Evolutionary conservation across 2,329 filamentous ascomycete genomes (phyloP).

Genomic region (Colletotrichum eleusines): DNA sequence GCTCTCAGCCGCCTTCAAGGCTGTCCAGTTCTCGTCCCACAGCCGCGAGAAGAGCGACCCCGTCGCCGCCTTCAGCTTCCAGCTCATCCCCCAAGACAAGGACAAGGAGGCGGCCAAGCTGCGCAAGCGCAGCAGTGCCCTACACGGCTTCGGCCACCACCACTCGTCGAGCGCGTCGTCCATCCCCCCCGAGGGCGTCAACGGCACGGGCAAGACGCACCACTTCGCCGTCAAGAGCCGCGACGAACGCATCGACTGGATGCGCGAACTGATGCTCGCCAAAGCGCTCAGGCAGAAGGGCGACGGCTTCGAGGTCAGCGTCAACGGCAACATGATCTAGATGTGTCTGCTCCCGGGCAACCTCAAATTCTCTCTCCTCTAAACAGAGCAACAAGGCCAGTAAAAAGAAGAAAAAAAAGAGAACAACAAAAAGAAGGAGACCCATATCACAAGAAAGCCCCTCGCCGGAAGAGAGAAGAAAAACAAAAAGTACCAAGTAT

Average conservation of each 20-base stretch:
- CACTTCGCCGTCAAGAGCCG: constrained; percentile 91
- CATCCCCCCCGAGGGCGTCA: constrained; percentile 59
- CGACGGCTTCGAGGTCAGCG: constrained; percentile 83
- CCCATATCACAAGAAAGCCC: background rate
- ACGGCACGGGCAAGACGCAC: constrained; percentile 83
- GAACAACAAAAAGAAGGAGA: background rate
- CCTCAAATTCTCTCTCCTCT: constrained; percentile 5
- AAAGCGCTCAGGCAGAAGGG: constrained; percentile 88
- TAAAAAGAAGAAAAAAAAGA: background rate
- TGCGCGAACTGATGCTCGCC: constrained; percentile 91
- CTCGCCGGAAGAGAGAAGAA: background rate
- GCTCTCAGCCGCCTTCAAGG: constrained; percentile 88
- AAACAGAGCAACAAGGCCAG: background rate
- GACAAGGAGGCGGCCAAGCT: constrained; percentile 64
- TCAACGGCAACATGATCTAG: constrained; percentile 82
- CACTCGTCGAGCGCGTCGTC: constrained; percentile 45
- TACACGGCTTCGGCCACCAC: constrained; percentile 47
- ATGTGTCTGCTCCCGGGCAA: constrained; percentile 15
- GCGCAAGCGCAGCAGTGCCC: constrained; percentile 65
- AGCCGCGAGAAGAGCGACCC: constrained; percentile 66
- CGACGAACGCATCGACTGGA: constrained; percentile 97
- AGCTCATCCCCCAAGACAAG: constrained; percentile 80
- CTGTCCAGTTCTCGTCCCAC: constrained; percentile 73
- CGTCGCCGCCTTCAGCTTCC: constrained; percentile 82
- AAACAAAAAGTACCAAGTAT: constrained; percentile 5